Base-by-base conservation (phyloP, 2,329 filamentous ascomycete species). In the Cladosporium phlei region DNA sequence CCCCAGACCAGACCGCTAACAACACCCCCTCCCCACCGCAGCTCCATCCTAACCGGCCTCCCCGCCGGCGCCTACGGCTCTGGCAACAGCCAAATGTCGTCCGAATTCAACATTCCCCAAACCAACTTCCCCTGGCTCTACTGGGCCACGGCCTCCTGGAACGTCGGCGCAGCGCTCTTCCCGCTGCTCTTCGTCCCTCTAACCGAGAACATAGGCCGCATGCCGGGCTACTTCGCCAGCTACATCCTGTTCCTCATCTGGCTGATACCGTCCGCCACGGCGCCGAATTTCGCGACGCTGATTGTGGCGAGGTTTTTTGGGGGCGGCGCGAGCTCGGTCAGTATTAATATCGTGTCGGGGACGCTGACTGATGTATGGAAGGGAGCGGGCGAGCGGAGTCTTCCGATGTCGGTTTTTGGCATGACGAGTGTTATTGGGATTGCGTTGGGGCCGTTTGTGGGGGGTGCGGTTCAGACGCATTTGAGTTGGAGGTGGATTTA, bases 291-390 rank as follows among this genome's bases (percentile, higher is more conserved):
- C 0, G 53, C 75, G 25, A 79, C 76, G 0, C 71, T 80, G 48
- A 66, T 80, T 56, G 50, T 80, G 8, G 73, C 67, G 43, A 71
- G 78, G 0, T 80, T 80, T 53, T 63, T 81, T 4, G 66, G 68
- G 1, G 78, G 77, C 2, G 50, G 74, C 4, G 78, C 77, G 53
- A 77, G 72, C 4, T 71, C 68, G 40, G 70, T 74, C 2, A 69
- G 74, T 3, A 60, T 79, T 2, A 70, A 71, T 1, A 72, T 79
- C 40, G 68, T 75, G 1, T 72, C 71, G 10, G 77, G 76, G 19
- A 61, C 66, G 9, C 55, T 77, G 17, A 67, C 68, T 4, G 76
- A 79, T 55, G 62, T 78, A 16, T 65, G 60, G 60, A 53, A 52
- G 20, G 56, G 53, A n/a, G 60, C 59, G 12, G 34, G 38, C 24